Conservation (phyloP, 805 yeast species). For the Suhomyces sp. region DNA sequence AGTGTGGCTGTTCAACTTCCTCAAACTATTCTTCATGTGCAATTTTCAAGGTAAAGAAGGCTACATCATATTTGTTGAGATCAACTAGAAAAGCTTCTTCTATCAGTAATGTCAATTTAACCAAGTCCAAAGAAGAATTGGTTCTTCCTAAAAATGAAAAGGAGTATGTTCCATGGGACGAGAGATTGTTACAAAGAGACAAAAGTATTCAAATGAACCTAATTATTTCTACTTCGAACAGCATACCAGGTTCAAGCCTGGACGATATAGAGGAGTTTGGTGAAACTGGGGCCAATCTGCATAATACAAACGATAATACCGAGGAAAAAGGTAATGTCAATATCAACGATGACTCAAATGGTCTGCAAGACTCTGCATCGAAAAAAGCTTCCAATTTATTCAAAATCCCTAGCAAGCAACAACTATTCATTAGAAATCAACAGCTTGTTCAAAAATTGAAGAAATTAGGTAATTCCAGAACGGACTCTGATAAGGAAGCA, state of each 20-base stretch:
- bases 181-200: slow-evolving; percentile 32
- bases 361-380: background rate
- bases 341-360: background rate
- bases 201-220: slow-evolving; percentile 20
- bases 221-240: slow-evolving; percentile 17
- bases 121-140: slow-evolving; percentile 39
- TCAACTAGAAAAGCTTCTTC: slow-evolving; percentile 53
- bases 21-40: slow-evolving; percentile 48
- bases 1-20: slow-evolving; percentile 57
- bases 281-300: background rate
- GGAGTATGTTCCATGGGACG: slow-evolving; percentile 37
- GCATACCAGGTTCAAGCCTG: slow-evolving; percentile 7
- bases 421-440: slow-evolving; percentile 19
- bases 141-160: slow-evolving; percentile 28
- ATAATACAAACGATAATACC: background rate
- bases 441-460: slow-evolving; percentile 5
- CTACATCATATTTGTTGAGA: slow-evolving; percentile 56
- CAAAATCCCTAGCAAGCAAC: slow-evolving; percentile 25
- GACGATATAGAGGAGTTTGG: slow-evolving; percentile 8
- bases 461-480: background rate
- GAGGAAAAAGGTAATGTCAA: slow-evolving; percentile 4
- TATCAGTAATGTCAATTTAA: slow-evolving; percentile 32
- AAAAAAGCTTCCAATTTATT: slow-evolving; percentile 13
- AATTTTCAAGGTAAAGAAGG: slow-evolving; percentile 58
- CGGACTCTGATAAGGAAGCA: background rate